Base-by-base conservation (phyloP, 2,329 filamentous ascomycete species). In the Aspergillus viridinutans region DNA sequence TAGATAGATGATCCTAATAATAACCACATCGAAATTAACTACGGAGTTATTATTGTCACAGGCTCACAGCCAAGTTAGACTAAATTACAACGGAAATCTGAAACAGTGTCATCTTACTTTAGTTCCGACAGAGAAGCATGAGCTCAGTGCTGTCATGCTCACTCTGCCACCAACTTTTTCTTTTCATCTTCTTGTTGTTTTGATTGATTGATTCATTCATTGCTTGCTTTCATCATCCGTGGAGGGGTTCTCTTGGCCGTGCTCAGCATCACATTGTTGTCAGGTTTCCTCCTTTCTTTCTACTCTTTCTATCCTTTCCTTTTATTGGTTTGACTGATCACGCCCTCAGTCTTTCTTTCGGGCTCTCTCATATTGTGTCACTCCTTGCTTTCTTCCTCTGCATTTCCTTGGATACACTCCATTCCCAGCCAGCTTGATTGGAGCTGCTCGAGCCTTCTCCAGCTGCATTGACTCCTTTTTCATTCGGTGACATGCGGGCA, bases 401-500 rank as follows among this genome's bases (percentile, higher is more conserved):
- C 49, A 40, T 42, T 52, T 50, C 26, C 12, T 47, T 21, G 55
- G 21, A 49, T 54, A 42, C 51, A 32, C 9, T 50, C 21, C 47
- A 26, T 38, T 20, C 42, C 45, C 20, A 17, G 29, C 48, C 28
- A 29, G 52, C 43, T 54, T 45, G 40, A 50, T 57, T 45, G 38
- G 23, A 45, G 38, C 14, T 51, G 17, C 54, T 53, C 28, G 29
- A 42, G 14, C 53, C 49, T 53, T 40, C 53, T 58, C 51, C 47
- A 48, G 47, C 26, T 23, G 25, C 48, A 38, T 35, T 54, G 17
- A 52, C 50, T 29, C 40, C 35, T 38, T 40, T 49, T 26, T 28
- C 47, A 49, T 50, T 58, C 23, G 47, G 59, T 57, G 60, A 58
- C 62, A 60, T 64, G 62, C 63, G 38, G 63, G 62, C 62, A 62